Percentiles rank a stretch among this genome's conserved stretches.
Conservation (phyloP, 805 yeast genomes). For the Pichia kluyveri region DNA sequence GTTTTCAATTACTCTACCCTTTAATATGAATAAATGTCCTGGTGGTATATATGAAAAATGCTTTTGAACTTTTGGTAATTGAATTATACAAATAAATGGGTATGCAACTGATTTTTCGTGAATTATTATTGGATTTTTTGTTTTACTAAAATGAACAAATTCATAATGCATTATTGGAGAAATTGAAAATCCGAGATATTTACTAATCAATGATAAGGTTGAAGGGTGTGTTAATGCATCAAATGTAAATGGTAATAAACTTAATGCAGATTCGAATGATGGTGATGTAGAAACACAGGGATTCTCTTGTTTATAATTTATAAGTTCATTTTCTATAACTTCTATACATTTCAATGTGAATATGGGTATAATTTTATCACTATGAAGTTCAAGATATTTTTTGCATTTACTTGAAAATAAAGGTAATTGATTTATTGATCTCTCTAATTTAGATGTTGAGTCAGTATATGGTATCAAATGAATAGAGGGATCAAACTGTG, state of each 20-base stretch:
- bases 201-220: constrained; percentile 36
- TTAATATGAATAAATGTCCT: constrained; percentile 32
- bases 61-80: constrained; percentile 6
- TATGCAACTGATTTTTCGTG: constrained; percentile 20
- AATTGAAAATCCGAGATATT: constrained; percentile 44
- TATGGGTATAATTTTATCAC: constrained; percentile 26
- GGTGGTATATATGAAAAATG: constrained; percentile 12
- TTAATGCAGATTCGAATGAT: constrained; percentile 15
- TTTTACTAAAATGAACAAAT: constrained; percentile 30
- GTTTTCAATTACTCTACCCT: constrained; percentile 33
- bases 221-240: constrained; percentile 47
- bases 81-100: constrained; percentile 21
- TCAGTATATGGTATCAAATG: constrained; percentile 11
- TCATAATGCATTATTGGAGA: constrained; percentile 42
- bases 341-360: constrained; percentile 36
- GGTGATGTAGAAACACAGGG: constrained; percentile 15
- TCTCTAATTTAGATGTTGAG: neutral
- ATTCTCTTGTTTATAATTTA: neutral
- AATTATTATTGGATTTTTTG: constrained; percentile 6
- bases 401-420: constrained; percentile 10
- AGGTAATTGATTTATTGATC: neutral
- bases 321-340: constrained; percentile 32
- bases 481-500: constrained; percentile 17
- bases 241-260: constrained; percentile 38
- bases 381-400: constrained; percentile 14